Evolutionary conservation across 2,329 filamentous ascomycete genomes (phyloP).

Genomic region (Aspergillus sp.): DNA sequence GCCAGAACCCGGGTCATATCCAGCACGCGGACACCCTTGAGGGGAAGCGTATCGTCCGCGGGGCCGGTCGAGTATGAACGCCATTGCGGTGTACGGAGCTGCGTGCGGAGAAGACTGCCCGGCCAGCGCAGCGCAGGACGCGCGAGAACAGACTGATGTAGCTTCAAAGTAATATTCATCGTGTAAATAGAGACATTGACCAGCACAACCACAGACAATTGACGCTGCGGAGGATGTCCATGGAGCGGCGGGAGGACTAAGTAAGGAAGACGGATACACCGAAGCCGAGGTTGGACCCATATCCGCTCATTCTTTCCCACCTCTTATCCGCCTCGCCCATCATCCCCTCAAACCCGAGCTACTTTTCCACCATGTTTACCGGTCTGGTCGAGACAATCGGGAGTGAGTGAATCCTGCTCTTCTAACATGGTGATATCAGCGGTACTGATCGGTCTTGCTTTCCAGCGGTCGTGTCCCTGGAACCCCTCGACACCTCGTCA

Average conservation of each 20-base stretch:
- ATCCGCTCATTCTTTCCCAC: background rate
- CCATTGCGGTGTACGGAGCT: constrained; percentile 21
- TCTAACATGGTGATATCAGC: background rate
- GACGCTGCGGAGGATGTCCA: background rate
- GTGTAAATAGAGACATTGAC: background rate
- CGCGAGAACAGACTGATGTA: constrained; percentile 22
- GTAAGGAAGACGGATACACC: background rate
- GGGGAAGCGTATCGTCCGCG: constrained; percentile 56
- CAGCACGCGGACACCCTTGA: constrained; percentile 83
- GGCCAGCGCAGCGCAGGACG: constrained; percentile 19
- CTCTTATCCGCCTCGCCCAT: constrained; percentile 4
- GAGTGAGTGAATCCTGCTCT: constrained; percentile 58
- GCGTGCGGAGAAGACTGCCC: constrained; percentile 15
- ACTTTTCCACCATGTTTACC: constrained; percentile 71
- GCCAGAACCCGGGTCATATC: constrained; percentile 97
- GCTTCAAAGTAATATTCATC: constrained; percentile 25
- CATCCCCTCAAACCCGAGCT: constrained; percentile 9
- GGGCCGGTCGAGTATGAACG: constrained; percentile 41
- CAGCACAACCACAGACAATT: background rate
- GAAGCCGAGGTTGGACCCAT: constrained; percentile 23
- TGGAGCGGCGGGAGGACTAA: background rate
- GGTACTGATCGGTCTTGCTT: constrained; percentile 3
- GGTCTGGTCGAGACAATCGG: constrained; percentile 91
- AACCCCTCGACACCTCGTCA: constrained; percentile 71
- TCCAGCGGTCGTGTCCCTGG: constrained; percentile 76